These are phyloP conservation scores for Pythium aphanidermatum DNA, from an alignment of 352 stramenopile species.

Conservation along the genomic window DNA sequence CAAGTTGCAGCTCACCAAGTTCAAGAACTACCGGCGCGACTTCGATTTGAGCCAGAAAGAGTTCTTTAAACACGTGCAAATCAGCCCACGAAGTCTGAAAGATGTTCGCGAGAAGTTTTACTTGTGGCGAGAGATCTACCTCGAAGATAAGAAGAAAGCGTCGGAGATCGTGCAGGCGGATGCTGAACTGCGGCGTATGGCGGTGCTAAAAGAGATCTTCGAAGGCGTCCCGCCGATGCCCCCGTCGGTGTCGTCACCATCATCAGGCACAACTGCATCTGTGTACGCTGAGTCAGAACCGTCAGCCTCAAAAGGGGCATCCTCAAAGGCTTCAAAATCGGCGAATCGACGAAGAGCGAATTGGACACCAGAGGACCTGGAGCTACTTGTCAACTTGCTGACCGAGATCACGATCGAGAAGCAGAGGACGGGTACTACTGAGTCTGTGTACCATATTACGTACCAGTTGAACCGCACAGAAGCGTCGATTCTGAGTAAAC, in stretches of 20 bases:
- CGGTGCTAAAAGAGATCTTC: constrained; percentile 46
- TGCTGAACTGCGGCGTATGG: constrained; percentile 18
- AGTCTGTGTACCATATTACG: constrained; percentile 11
- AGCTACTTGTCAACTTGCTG: constrained; percentile 46
- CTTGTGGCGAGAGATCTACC: constrained; percentile 55
- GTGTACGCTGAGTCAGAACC: too few species aligned
- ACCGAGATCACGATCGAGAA: constrained; percentile 58
- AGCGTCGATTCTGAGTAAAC: constrained; percentile 47
- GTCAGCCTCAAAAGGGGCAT: too few species aligned
- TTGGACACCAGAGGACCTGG: constrained; percentile 60
- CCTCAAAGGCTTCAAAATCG: too few species aligned
- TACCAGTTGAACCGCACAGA: constrained; percentile 37
- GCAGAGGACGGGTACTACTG: constrained; percentile 39
- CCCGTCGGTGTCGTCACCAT: constrained; percentile 5
- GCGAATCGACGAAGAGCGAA: too few species aligned
- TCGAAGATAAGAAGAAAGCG: constrained; percentile 38
- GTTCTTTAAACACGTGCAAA: constrained; percentile 64
- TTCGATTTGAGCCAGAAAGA: constrained; percentile 32
- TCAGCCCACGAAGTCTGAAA: constrained; percentile 43
- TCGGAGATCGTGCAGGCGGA: constrained; percentile 16
- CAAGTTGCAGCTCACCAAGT: constrained; percentile 47
- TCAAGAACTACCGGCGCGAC: constrained; percentile 44
- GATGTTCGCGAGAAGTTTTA: constrained; percentile 74
- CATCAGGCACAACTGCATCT: too few species aligned
- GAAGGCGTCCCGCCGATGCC: constrained; percentile 30